phyloP scores from a whole-genome alignment of 2,329 filamentous ascomycete genomes.

The Aureobasidium sp. region DNA sequence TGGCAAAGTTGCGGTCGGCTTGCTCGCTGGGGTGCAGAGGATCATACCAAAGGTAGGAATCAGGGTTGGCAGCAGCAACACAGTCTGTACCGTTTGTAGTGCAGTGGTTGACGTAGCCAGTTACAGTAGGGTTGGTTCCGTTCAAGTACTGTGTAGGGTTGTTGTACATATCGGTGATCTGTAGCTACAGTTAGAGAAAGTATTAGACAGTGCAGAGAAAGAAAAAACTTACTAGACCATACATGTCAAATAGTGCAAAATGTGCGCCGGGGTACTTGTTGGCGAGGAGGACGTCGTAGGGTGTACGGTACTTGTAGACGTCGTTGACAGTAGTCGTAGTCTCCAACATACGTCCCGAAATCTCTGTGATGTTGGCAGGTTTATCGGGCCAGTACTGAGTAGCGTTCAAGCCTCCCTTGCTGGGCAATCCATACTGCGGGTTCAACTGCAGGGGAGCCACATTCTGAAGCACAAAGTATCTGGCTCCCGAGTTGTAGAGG shows the following conservation, averaged over 20 bases:
- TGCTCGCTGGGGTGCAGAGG: constrained; percentile 63
- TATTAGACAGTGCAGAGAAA: neutral
- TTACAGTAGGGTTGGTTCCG: constrained; percentile 54
- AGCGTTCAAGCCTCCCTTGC: constrained; percentile 35
- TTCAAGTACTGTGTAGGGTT: constrained; percentile 55
- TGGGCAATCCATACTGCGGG: constrained; percentile 54
- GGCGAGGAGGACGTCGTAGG: constrained; percentile 36
- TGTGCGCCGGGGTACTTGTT: constrained; percentile 46
- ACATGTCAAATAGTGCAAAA: constrained; percentile 60
- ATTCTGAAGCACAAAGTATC: constrained; percentile 67
- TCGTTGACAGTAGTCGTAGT: constrained; percentile 43
- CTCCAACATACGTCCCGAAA: constrained; percentile 45
- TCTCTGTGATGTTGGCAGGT: constrained; percentile 41
- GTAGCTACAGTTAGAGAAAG: neutral
- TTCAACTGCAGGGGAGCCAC: constrained; percentile 57
- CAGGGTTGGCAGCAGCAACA: constrained; percentile 35
- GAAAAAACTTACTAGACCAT: constrained; percentile 43
- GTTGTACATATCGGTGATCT: constrained; percentile 56
- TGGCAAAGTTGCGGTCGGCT: constrained; percentile 50
- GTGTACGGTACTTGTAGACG: constrained; percentile 44
- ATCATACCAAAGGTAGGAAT: constrained; percentile 67
- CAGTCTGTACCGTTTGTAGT: constrained; percentile 33
- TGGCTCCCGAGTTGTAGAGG: constrained; percentile 57
- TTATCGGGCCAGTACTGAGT: constrained; percentile 43
- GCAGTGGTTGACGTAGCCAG: constrained; percentile 51